Base-by-base conservation (phyloP, 805 yeast genomes). In the Wickerhamiella musiphila region DNA sequence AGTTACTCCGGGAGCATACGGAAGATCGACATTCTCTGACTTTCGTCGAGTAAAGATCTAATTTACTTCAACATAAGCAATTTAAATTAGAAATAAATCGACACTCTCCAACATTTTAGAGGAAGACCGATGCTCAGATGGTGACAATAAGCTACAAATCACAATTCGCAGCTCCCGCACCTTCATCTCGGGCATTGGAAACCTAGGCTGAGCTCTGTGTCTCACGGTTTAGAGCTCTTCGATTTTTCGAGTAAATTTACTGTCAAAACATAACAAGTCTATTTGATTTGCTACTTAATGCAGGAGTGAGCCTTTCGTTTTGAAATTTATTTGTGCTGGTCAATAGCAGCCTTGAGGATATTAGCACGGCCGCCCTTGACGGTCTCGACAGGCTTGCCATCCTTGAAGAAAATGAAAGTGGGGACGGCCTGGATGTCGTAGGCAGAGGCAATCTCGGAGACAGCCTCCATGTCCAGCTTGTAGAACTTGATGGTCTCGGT, bases 401-500 rank as follows among this genome's bases (percentile, higher is more conserved):
- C 64, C 68, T 79, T 84, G 72, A 77, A 73, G 58, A 79, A 70
- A 41, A 82, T 59, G 44, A 72, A 54, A 35, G 78, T 71, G 45
- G 78, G 78, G 70, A 72, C 70, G 44, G 75, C 69, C 34, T 67
- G 58, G 41, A 72, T 73, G 62, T 63, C 68, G 51, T 59, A 60
- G 54, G 73, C 73, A 37, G 93, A 82, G 48, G 84, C 70, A 19
- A 69, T 72, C 26, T 71, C 65, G 26, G 73, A 70, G 44, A 79
- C 66, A 56, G 73, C 73, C 54, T 90, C 96, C 41, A 84, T 93
- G 52, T 86, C 96, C 34, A 90, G 72, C 68, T 86, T 83, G 70
- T 68, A 66, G 68, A 90, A 86, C 46, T 65, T 68, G 46, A 76
- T 81, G 34, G 62, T 58, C 18, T 73, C 42, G 69, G 73, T 74